These are phyloP conservation scores for Aspergillus fijiensis DNA, from an alignment of 2,329 filamentous ascomycete genomes.

Conservation along the genomic window DNA sequence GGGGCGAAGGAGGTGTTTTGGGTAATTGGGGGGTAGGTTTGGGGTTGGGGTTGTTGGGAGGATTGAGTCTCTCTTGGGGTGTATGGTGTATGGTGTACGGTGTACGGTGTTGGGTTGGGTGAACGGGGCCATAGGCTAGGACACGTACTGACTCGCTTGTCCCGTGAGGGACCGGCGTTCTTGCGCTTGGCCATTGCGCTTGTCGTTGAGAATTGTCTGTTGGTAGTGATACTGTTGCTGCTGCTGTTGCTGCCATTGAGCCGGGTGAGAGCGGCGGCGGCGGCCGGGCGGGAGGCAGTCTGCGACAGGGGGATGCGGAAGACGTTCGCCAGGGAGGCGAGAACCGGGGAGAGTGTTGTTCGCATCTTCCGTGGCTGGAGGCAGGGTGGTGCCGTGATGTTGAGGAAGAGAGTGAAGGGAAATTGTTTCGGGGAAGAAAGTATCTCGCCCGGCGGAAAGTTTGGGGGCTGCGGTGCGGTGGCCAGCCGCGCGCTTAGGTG, in stretches of 20 bases:
- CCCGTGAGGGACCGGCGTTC: slow-evolving; percentile 33
- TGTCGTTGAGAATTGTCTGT: slow-evolving; percentile 21
- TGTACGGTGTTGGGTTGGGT: no score
- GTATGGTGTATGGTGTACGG: no score
- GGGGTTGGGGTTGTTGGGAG: not conserved
- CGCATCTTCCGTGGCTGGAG: slow-evolving; percentile 26
- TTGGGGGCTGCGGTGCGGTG: not conserved
- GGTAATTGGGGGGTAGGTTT: no score
- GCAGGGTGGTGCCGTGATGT: slow-evolving; percentile 14
- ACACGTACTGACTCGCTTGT: slow-evolving; percentile 46
- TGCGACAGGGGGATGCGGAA: slow-evolving; percentile 45
- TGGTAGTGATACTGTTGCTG: not conserved
- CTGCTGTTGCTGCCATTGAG: slow-evolving; percentile 4
- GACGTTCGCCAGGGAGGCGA: slow-evolving; percentile 46
- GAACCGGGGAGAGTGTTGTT: slow-evolving; percentile 39
- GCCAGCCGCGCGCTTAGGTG: slow-evolving; percentile 17
- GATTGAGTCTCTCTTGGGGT: not conserved
- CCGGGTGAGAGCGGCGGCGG: slow-evolving; percentile 13
- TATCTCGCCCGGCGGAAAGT: slow-evolving; percentile 12
- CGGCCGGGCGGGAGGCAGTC: slow-evolving; percentile 27
- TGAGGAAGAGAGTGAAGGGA: not conserved
- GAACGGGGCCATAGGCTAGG: no score
- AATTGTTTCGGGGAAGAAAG: not conserved
- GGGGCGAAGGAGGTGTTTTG: no score
- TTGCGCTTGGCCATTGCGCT: slow-evolving; percentile 31